Base-by-base conservation (phyloP, 2,329 filamentous ascomycete species). In the Colletotrichum camelliae region DNA sequence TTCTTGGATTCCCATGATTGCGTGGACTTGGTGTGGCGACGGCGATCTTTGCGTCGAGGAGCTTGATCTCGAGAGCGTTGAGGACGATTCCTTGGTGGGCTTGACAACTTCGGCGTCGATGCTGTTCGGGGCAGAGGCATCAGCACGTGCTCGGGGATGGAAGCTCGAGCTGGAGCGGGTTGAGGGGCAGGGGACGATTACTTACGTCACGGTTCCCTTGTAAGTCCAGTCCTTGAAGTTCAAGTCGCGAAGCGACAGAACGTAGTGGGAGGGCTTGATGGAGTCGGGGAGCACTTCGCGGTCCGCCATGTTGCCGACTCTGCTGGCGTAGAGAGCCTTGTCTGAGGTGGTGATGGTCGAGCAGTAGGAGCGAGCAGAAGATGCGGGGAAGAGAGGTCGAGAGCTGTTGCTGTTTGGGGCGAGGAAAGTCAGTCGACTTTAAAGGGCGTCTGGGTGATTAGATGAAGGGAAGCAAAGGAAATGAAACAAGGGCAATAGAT, bases 261-360 rank as follows among this genome's bases (percentile, higher is more conserved):
- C 89, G 87, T 99, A 99, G 87, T 98, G 95, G 77, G 89, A 88
- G 4, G 97, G 96, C 87, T 95, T 96, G 83, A 96, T 92, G 79
- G 85, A 86, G 80, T 88, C 87, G 64, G 92, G 91, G 77, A 93
- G 89, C 78, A 92, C 88, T 76, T 93, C 91, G 82, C 92, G 88
- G 84, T 93, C 91, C 67, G 87, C 84, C 88, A 92, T 92, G 80
- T 78, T 82, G 75, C 76, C 70, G 52, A 80, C 76, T 67, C 77
- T 75, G 71, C 78, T 79, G 70, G 79, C 75, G 75, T 78, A 78
- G 18, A 80, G 58, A 10, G 79, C 78, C 73, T 78, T 77, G 68
- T 77, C 70, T 18, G 79, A 80, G 24, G 79, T 80, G 65, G 77
- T 77, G 52, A 80, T 77, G 67, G 79, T 80, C 55, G 79, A 80